Evolutionary conservation across 1,284 basidiomycete genomes (phyloP).

Genomic region (Trametes polyzona): DNA sequence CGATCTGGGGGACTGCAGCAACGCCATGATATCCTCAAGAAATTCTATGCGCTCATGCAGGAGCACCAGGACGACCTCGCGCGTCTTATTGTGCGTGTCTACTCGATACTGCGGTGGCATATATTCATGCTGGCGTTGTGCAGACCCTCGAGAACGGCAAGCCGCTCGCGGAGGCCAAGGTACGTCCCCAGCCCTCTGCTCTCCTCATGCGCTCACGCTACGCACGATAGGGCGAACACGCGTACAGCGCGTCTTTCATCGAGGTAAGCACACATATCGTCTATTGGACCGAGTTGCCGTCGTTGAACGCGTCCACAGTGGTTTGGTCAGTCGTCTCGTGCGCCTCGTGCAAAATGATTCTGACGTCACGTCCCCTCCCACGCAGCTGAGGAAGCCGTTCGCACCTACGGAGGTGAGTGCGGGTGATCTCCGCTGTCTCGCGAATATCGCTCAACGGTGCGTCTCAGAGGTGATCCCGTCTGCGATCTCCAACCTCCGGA

Average conservation of each 20-base stretch:
- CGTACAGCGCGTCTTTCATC: slow-evolving; percentile 84
- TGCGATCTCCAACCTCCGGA: slow-evolving; percentile 72
- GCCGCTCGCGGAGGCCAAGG: slow-evolving; percentile 80
- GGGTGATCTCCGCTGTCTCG: neutral
- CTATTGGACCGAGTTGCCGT: neutral
- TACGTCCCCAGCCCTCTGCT: slow-evolving; percentile 26
- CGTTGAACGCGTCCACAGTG: slow-evolving; percentile 49
- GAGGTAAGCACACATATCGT: slow-evolving; percentile 58
- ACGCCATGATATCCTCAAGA: slow-evolving; percentile 80
- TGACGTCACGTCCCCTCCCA: slow-evolving; percentile 1
- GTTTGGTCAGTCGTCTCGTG: slow-evolving; percentile 59
- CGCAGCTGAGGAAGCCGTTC: slow-evolving; percentile 87
- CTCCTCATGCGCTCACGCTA: neutral
- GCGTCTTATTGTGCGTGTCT: slow-evolving; percentile 70
- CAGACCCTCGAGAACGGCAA: slow-evolving; percentile 95
- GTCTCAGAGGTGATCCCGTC: slow-evolving; percentile 81
- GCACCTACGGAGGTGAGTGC: slow-evolving; percentile 75
- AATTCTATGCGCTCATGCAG: slow-evolving; percentile 74
- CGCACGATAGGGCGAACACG: slow-evolving; percentile 67
- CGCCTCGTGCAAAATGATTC: neutral
- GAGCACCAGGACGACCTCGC: slow-evolving; percentile 84
- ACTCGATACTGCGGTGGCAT: neutral
- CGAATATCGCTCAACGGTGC: neutral
- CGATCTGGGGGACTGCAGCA: slow-evolving; percentile 44
- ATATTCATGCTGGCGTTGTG: neutral